These are phyloP conservation scores for Psilocybe subaeruginosa DNA, from an alignment of 768 basidiomycete genomes.

Conservation along the genomic window DNA sequence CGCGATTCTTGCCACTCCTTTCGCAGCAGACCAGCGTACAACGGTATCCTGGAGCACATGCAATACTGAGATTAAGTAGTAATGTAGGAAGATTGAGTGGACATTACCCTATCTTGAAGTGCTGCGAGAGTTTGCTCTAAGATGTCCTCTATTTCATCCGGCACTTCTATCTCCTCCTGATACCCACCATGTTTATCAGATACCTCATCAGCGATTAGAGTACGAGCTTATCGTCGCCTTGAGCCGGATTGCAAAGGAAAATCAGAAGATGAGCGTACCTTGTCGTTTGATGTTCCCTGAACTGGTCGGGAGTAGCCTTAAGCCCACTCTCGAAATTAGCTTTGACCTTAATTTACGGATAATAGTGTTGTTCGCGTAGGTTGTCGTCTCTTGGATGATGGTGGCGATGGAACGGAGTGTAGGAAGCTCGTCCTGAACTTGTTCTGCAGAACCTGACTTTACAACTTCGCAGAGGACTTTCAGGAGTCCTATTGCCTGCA, in stretches of 20 bases:
- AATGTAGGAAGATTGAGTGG: slow-evolving; percentile 5
- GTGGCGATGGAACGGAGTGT: slow-evolving; percentile 49
- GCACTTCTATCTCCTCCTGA: slow-evolving; percentile 53
- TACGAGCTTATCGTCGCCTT: slow-evolving; percentile 29
- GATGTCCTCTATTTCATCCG: slow-evolving; percentile 76
- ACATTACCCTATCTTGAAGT: slow-evolving; percentile 79
- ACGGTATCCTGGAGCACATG: slow-evolving; percentile 74
- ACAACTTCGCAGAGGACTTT: slow-evolving; percentile 72
- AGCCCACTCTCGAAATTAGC: slow-evolving; percentile 63
- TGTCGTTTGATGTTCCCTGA: slow-evolving; percentile 36
- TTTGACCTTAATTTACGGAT: slow-evolving; percentile 74
- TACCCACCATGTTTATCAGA: slow-evolving; percentile 13
- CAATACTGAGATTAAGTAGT: slow-evolving; percentile 4
- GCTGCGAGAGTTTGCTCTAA: slow-evolving; percentile 73
- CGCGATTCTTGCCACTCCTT: slow-evolving; percentile 85
- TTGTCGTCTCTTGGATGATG: slow-evolving; percentile 40
- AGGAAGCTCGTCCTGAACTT: slow-evolving; percentile 46
- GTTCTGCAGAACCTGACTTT: slow-evolving; percentile 62
- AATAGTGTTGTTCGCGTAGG: slow-evolving; percentile 58
- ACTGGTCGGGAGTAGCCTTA: slow-evolving; percentile 61
- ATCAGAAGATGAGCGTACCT: slow-evolving; percentile 22
- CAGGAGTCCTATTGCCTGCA: slow-evolving; percentile 68
- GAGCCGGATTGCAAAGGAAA: background rate
- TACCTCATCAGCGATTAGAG: slow-evolving; percentile 28
- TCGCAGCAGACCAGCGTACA: slow-evolving; percentile 94